Evolutionary conservation across 2,329 filamentous ascomycete species (phyloP).

Genomic region (Coniochaeta sp.): DNA sequence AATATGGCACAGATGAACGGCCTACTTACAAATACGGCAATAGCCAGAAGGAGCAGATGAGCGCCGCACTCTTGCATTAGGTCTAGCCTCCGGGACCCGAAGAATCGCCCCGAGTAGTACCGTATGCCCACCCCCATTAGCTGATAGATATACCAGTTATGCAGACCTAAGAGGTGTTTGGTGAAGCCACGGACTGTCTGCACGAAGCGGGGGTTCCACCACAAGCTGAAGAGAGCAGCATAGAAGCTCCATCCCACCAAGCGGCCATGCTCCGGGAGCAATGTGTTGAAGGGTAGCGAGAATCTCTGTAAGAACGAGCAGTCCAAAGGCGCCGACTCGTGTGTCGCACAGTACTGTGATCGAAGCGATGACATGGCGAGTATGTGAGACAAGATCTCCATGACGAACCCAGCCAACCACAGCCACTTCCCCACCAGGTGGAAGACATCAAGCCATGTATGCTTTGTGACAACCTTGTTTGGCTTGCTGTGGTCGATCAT

Average conservation of each 20-base stretch:
- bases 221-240: conserved; percentile 44
- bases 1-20: neutral
- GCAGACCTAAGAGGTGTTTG: conserved; percentile 51
- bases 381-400: conserved; percentile 47
- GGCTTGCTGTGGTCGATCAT: conserved; percentile 61
- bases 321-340: neutral
- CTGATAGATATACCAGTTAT: conserved; percentile 62
- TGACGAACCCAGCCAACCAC: conserved; percentile 39
- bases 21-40: conserved; percentile 47
- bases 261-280: conserved; percentile 31
- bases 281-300: conserved; percentile 20
- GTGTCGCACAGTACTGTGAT: neutral
- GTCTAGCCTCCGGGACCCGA: too few species aligned
- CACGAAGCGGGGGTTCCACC: conserved; percentile 65
- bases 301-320: neutral
- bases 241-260: conserved; percentile 41
- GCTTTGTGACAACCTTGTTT: conserved; percentile 30
- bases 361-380: conserved; percentile 21
- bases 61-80: conserved; percentile 14
- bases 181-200: conserved; percentile 54
- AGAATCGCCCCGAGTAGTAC: conserved; percentile 36
- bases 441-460: conserved; percentile 34
- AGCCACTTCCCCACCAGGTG: conserved; percentile 34
- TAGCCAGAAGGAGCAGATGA: conserved; percentile 48
- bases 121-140: conserved; percentile 50